phyloP scores from a whole-genome alignment of 495 filamentous ascomycete species.

The Penicillium mononematosum region DNA sequence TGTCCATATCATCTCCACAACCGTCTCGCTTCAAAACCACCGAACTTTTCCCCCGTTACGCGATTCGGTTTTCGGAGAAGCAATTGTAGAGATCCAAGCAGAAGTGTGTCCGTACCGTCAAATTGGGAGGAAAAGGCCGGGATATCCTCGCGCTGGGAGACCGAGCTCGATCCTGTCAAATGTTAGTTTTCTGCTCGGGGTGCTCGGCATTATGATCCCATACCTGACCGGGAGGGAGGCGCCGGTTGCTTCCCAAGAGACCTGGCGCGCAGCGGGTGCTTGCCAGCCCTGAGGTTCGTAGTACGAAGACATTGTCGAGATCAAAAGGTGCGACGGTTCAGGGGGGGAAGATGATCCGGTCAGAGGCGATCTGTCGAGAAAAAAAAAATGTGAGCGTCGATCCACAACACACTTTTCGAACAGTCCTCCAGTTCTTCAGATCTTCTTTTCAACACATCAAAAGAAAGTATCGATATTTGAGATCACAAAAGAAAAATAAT shows the following conservation, averaged over 20 bases:
- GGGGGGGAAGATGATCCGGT: conserved; percentile 34
- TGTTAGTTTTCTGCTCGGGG: conserved; percentile 31
- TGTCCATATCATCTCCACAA: neutral
- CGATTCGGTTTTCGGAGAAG: neutral
- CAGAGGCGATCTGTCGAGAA: conserved; percentile 29
- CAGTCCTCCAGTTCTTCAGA: conserved; percentile 1
- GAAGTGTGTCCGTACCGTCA: conserved; percentile 65
- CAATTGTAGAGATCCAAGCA: neutral
- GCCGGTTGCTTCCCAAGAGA: conserved; percentile 84
- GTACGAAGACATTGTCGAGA: conserved; percentile 69
- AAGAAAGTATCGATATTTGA: neutral
- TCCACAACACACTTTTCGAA: conserved; percentile 12
- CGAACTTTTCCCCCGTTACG: neutral
- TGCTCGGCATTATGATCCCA: conserved; percentile 17
- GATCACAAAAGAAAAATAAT: neutral
- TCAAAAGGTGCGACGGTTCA: conserved; percentile 25
- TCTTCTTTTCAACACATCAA: conserved; percentile 1
- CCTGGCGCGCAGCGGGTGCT: conserved; percentile 58
- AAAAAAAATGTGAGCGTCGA: conserved; percentile 20
- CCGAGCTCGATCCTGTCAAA: conserved; percentile 68
- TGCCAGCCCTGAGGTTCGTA: conserved; percentile 88
- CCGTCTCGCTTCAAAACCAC: neutral
- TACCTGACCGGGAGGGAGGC: conserved; percentile 86
- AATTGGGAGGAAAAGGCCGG: conserved; percentile 84
- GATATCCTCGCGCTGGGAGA: conserved; percentile 72